A percentile compares a stretch with the other conserved stretches of the same genome.
These are phyloP conservation scores for Scedosporium boydii DNA, from an alignment of 2,329 filamentous ascomycete species.

Conservation along the genomic window DNA sequence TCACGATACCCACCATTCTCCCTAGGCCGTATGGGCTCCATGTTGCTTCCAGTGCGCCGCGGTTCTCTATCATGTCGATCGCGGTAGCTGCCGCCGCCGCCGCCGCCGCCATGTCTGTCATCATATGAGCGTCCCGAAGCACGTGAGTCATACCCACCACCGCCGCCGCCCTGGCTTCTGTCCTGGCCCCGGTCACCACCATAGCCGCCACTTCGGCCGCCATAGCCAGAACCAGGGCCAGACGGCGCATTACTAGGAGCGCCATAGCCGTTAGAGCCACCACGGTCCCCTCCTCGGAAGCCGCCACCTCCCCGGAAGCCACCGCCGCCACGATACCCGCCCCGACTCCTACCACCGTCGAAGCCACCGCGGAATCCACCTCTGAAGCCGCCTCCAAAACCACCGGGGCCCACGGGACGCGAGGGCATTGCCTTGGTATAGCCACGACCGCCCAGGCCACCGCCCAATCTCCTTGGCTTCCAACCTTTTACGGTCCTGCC, in stretches of 20 bases:
- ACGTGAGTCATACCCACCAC: slow-evolving; percentile 47
- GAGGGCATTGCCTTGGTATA: slow-evolving; percentile 77
- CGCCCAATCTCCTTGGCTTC: slow-evolving; percentile 84
- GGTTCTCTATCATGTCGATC: slow-evolving; percentile 12
- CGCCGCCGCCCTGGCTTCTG: slow-evolving; percentile 32
- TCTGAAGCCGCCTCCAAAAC: slow-evolving; percentile 44
- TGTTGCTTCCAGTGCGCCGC: slow-evolving; percentile 64
- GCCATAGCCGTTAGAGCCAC: slow-evolving; percentile 36
- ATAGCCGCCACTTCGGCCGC: slow-evolving; percentile 33
- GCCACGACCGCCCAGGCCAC: slow-evolving; percentile 81
- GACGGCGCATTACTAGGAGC: slow-evolving; percentile 51
- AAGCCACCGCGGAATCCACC: slow-evolving; percentile 46
- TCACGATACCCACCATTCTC: slow-evolving; percentile 38
- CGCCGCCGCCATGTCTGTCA: slow-evolving; percentile 39
- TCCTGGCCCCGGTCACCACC: slow-evolving; percentile 30
- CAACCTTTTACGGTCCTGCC: slow-evolving; percentile 90
- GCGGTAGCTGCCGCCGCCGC: slow-evolving; percentile 18
- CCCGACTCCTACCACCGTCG: slow-evolving; percentile 30
- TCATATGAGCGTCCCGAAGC: slow-evolving; percentile 49
- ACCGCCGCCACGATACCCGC: slow-evolving; percentile 14
- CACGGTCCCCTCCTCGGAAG: slow-evolving; percentile 22
- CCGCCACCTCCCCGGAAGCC: slow-evolving; percentile 14
- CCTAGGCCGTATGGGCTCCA: slow-evolving; percentile 58
- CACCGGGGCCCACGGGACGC: slow-evolving; percentile 57
- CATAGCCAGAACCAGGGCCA: slow-evolving; percentile 43